A percentile compares a stretch with the other conserved stretches of the same genome.
These are phyloP conservation scores for Pichia nanzhaoensis DNA, from an alignment of 805 yeast species.

Conservation along the genomic window DNA sequence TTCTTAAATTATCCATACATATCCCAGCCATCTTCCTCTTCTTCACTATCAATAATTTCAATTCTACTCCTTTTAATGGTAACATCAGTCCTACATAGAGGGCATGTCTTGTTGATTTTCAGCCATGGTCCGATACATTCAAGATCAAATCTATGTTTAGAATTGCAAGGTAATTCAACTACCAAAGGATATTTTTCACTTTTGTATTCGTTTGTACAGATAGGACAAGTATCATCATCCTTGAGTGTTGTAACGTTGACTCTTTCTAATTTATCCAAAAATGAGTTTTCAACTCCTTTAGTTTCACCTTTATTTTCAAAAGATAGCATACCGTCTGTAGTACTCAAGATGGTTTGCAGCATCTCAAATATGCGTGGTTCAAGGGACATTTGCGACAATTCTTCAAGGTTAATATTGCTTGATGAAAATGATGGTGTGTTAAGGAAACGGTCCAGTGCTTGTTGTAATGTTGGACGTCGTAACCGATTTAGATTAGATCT, in stretches of 20 bases:
- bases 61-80: slow-evolving; percentile 39
- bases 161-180: slow-evolving; percentile 64
- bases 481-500: no score
- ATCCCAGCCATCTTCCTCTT: slow-evolving; percentile 69
- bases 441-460: slow-evolving; percentile 13
- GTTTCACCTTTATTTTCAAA: slow-evolving; percentile 4
- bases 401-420: not conserved
- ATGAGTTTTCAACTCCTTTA: slow-evolving; percentile 61
- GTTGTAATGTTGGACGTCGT: slow-evolving; percentile 12
- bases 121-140: slow-evolving; percentile 93
- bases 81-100: slow-evolving; percentile 76
- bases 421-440: slow-evolving; percentile 4
- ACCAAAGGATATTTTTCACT: slow-evolving; percentile 76
- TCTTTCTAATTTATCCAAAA: slow-evolving; percentile 71
- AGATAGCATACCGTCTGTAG: slow-evolving; percentile 1
- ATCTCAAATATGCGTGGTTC: slow-evolving; percentile 7
- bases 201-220: slow-evolving; percentile 67
- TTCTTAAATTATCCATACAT: slow-evolving; percentile 53
- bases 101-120: slow-evolving; percentile 67
- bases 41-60: slow-evolving; percentile 40
- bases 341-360: slow-evolving; percentile 8
- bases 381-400: not conserved
- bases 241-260: slow-evolving; percentile 39
- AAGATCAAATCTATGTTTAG: slow-evolving; percentile 70
- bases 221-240: slow-evolving; percentile 65